Percentiles rank a stretch among this genome's conserved stretches.
Evolutionary conservation across 345 rosid species (phyloP).

Genomic region (Rhizophora apiculata): DNA sequence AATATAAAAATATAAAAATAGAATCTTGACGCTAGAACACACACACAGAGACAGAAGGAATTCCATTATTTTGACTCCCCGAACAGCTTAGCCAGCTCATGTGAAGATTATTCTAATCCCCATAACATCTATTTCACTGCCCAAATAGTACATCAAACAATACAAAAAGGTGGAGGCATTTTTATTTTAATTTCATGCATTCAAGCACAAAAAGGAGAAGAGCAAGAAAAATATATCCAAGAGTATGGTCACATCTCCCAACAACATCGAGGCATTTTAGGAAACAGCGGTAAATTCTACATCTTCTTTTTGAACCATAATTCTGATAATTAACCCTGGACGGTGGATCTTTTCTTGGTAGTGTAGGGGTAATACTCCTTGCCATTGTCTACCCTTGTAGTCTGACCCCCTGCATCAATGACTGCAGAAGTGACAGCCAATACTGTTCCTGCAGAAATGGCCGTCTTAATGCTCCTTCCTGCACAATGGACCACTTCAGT

Average conservation of each 20-base stretch:
- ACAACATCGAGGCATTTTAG: conserved; percentile 24
- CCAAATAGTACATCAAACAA: too few relatives aligned
- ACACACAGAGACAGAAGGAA: too few relatives aligned
- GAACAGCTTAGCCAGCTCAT: too few relatives aligned
- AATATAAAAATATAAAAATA: too few relatives aligned
- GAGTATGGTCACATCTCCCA: conserved; percentile 40
- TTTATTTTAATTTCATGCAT: conserved; percentile 2
- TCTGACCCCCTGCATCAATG: conserved; percentile 89
- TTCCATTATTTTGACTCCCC: too few relatives aligned
- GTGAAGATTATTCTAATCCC: too few relatives aligned
- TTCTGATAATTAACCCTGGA: conserved; percentile 23
- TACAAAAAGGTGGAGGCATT: too few relatives aligned
- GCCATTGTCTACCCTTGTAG: conserved; percentile 80
- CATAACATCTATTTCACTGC: too few relatives aligned
- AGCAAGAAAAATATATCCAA: conserved; percentile 8
- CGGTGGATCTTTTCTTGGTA: conserved; percentile 64
- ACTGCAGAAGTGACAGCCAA: conserved; percentile 76
- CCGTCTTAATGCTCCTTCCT: conserved; percentile 85
- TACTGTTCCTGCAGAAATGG: conserved; percentile 83
- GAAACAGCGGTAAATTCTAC: conserved; percentile 6
- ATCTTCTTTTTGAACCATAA: conserved; percentile 10
- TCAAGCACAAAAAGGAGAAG: neutral
- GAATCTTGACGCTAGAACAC: too few relatives aligned
- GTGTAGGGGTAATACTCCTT: conserved; percentile 94
- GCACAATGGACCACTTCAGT: conserved; percentile 14